These are phyloP conservation scores for Aspergillus sojae DNA, from an alignment of 2,329 filamentous ascomycete genomes.

Conservation along the genomic window DNA sequence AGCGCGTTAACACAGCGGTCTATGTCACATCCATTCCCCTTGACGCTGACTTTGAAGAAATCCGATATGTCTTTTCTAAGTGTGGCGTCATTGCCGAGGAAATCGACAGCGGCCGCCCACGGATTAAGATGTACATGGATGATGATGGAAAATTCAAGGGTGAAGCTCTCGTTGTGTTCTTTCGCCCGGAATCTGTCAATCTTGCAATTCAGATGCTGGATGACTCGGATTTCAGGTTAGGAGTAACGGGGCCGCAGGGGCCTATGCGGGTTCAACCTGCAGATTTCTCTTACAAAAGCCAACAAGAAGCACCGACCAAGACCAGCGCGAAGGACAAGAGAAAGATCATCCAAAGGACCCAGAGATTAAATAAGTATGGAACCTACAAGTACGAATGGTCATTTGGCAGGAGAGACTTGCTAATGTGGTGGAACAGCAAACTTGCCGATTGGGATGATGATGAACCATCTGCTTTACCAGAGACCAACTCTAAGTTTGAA, in stretches of 20 bases:
- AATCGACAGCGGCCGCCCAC: conserved; percentile 81
- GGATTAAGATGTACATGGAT: conserved; percentile 91
- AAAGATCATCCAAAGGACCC: conserved; percentile 88
- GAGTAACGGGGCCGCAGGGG: conserved; percentile 55
- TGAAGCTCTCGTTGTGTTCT: conserved; percentile 90
- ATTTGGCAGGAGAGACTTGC: conserved; percentile 2
- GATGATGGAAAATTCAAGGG: conserved; percentile 85
- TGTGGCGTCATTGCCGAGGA: conserved; percentile 92
- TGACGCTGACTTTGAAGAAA: conserved; percentile 77
- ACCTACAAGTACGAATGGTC: not conserved
- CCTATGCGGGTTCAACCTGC: conserved; percentile 81
- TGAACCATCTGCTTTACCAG: conserved; percentile 64
- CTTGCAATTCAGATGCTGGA: conserved; percentile 59
- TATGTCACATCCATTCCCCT: conserved; percentile 86
- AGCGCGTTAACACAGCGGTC: conserved; percentile 78
- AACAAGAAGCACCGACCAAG: conserved; percentile 64
- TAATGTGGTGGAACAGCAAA: conserved; percentile 59
- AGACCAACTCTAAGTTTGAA: conserved; percentile 64
- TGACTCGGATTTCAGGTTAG: conserved; percentile 69
- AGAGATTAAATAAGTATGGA: conserved; percentile 72
- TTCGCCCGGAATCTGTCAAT: conserved; percentile 89
- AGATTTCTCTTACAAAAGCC: conserved; percentile 89
- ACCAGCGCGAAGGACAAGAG: conserved; percentile 70
- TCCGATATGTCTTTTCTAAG: conserved; percentile 82
- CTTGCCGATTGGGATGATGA: conserved; percentile 96